Conservation (phyloP, 73 alveolate genomes). For the Blepharisma japonicum region DNA sequence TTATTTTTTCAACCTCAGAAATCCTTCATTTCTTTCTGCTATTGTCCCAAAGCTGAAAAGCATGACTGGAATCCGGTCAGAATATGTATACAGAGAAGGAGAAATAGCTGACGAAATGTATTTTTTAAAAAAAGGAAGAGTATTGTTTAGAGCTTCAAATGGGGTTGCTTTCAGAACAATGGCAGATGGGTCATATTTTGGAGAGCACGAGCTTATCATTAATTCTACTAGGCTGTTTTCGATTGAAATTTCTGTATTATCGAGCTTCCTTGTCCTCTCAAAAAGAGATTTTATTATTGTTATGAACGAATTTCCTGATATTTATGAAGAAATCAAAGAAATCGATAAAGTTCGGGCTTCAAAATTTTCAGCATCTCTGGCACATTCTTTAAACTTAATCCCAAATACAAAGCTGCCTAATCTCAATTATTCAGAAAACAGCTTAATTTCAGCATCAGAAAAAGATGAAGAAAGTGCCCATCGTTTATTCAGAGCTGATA, state of each 20-base stretch:
- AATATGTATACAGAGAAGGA: conserved; percentile 48
- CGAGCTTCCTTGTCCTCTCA: not conserved
- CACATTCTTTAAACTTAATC: not conserved
- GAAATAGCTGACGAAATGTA: conserved; percentile 61
- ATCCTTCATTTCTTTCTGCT: conserved; percentile 43
- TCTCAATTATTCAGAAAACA: not conserved
- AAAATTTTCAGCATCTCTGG: not conserved
- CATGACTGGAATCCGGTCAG: conserved; percentile 42
- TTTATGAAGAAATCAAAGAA: not conserved
- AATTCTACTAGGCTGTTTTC: not conserved
- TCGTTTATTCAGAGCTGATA: not conserved
- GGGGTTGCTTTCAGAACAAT: conserved; percentile 51
- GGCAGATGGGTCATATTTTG: conserved; percentile 64
- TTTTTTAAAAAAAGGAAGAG: conserved; percentile 52
- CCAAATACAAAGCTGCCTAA: not conserved
- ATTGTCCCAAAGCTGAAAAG: conserved; percentile 53
- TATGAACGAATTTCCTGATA: conserved; percentile 13
- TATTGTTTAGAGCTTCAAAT: conserved; percentile 40
- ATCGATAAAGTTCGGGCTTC: not conserved
- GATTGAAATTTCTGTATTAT: not conserved
- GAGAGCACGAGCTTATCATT: conserved; percentile 52
- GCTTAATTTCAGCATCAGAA: not conserved
- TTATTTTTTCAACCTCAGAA: conserved; percentile 41
- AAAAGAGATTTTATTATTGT: not conserved
- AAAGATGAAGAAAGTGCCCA: not conserved